Evolutionary conservation across 1,284 basidiomycete genomes (phyloP).

Genomic region (Ustilago vetiveriae): DNA sequence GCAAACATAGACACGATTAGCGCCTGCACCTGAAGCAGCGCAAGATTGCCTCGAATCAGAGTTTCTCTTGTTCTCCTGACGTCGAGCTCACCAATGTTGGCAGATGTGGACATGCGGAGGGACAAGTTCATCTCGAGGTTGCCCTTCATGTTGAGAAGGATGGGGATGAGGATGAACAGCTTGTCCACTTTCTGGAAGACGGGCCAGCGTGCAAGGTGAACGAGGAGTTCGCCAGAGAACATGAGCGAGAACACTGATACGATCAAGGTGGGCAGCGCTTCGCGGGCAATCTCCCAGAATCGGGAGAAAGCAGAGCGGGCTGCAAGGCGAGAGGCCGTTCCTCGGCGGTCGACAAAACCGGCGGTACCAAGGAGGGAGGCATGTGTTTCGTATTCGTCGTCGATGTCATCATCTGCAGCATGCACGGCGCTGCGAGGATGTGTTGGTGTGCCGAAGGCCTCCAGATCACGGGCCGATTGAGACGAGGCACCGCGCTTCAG

Average conservation of each 20-base stretch:
- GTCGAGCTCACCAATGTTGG: constrained; percentile 87
- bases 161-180: constrained; percentile 94
- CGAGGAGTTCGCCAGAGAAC: constrained; percentile 87
- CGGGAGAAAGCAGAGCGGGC: constrained; percentile 31
- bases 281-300: constrained; percentile 56
- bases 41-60: constrained; percentile 83
- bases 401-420: constrained; percentile 9
- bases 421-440: constrained; percentile 2
- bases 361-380: constrained; percentile 35
- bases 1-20: constrained; percentile 88
- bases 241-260: constrained; percentile 72
- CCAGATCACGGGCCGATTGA: constrained; percentile 10
- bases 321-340: constrained; percentile 34
- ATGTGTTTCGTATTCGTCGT: constrained; percentile 39
- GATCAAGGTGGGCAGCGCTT: constrained; percentile 69
- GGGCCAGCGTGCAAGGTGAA: constrained; percentile 84
- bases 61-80: constrained; percentile 74
- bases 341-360: constrained; percentile 44
- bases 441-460: constrained; percentile 8
- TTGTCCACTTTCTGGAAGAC: constrained; percentile 89
- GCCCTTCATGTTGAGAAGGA: constrained; percentile 93
- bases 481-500: constrained; percentile 4
- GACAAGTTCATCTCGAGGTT: constrained; percentile 90
- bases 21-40: constrained; percentile 91
- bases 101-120: constrained; percentile 70